Conservation (phyloP, 495 filamentous ascomycete species). For the Pseudoneurospora amorphoporcata region DNA sequence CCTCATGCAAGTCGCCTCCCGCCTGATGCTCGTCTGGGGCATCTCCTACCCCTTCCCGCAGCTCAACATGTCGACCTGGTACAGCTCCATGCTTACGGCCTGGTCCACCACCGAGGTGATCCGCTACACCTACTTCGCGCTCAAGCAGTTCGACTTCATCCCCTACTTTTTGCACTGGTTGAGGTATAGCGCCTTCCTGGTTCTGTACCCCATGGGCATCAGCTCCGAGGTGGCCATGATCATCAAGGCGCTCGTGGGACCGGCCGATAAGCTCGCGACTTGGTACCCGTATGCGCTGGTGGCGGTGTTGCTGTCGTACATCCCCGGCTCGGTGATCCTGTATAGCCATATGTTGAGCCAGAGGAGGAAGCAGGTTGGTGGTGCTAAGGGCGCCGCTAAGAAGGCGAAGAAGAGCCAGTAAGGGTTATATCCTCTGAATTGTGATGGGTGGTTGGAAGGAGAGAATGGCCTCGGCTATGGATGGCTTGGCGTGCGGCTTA, state of each 20-base stretch:
- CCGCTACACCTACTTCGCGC: conserved; percentile 79
- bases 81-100: conserved; percentile 63
- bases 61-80: conserved; percentile 39
- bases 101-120: conserved; percentile 84
- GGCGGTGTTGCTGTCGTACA: conserved; percentile 57
- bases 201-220: conserved; percentile 89
- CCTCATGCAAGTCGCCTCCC: conserved; percentile 73
- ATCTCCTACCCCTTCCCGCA: conserved; percentile 58
- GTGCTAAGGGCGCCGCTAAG: conserved; percentile 7
- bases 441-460: background rate
- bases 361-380: conserved; percentile 58
- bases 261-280: conserved; percentile 37
- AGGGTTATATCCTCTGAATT: background rate
- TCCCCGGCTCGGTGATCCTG: conserved; percentile 83
- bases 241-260: conserved; percentile 51
- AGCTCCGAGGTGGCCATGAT: conserved; percentile 74
- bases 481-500: background rate
- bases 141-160: conserved; percentile 49
- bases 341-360: conserved; percentile 93
- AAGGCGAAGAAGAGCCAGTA: conserved; percentile 24
- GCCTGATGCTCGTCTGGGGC: conserved; percentile 77
- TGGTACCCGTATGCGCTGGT: conserved; percentile 50
- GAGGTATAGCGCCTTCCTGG: conserved; percentile 85
- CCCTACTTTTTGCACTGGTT: conserved; percentile 68
- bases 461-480: background rate